Percentiles rank a stretch among this genome's conserved stretches.
phyloP scores from a whole-genome alignment of 306 rosid genomes.

The Hylodesmum podocarpum region DNA sequence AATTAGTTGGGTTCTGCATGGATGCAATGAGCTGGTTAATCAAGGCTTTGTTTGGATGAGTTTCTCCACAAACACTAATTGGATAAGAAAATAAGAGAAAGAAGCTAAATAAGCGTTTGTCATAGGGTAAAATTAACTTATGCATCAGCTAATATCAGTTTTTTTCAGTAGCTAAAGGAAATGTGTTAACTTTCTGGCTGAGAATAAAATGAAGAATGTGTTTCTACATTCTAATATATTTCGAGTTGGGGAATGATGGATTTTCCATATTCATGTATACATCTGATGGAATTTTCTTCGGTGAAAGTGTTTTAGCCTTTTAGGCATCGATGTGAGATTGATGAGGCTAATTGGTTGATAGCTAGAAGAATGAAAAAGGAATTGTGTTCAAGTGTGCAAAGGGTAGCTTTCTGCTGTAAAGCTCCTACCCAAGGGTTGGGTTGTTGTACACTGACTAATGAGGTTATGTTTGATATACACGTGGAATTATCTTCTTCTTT shows the following conservation, averaged over 20 bases:
- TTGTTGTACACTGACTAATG: background rate
- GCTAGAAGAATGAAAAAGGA: background rate
- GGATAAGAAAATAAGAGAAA: too few species aligned
- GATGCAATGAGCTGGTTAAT: too few species aligned
- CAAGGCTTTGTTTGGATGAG: too few species aligned
- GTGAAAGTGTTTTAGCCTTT: background rate
- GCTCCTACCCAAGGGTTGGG: background rate
- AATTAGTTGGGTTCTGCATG: too few species aligned
- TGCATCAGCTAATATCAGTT: too few species aligned
- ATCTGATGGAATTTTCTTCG: background rate
- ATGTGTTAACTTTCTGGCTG: background rate
- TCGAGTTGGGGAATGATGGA: background rate
- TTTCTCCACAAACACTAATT: too few species aligned
- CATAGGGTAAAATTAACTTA: too few species aligned
- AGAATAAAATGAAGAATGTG: background rate
- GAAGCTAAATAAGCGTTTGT: too few species aligned
- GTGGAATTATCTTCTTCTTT: background rate
- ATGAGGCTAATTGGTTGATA: background rate
- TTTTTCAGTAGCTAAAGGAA: too few species aligned
- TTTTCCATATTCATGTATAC: background rate
- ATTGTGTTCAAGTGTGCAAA: background rate
- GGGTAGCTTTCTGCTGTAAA: background rate
- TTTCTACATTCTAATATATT: background rate
- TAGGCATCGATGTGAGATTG: background rate
- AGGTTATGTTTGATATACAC: background rate